A percentile compares a stretch with the other conserved stretches of the same genome.
Conservation (phyloP, 2,329 filamentous ascomycete genomes). For the Monosporascus sp. region DNA sequence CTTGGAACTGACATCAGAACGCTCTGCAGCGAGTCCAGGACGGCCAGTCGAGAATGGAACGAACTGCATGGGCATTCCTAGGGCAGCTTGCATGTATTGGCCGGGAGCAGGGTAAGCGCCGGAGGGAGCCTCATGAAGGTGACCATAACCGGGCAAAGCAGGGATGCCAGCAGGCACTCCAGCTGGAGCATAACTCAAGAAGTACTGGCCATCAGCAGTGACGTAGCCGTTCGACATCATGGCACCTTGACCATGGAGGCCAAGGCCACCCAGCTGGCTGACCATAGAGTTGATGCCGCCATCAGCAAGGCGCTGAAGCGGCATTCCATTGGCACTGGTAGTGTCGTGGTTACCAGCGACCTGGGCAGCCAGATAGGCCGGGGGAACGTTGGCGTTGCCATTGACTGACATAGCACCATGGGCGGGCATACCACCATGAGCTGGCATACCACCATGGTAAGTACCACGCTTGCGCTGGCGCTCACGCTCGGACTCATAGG, state of each 20-base stretch:
- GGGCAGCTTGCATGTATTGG: constrained; percentile 32
- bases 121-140: constrained; percentile 15
- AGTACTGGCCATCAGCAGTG: constrained; percentile 27
- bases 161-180: constrained; percentile 16
- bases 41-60: constrained; percentile 51
- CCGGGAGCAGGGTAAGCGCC: constrained; percentile 26
- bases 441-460: constrained; percentile 8
- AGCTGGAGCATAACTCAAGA: constrained; percentile 16
- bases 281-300: constrained; percentile 21
- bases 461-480: constrained; percentile 16
- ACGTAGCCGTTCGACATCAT: constrained; percentile 25
- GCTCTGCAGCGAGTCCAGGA: constrained; percentile 36
- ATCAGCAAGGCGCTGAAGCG: constrained; percentile 15
- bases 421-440: constrained; percentile 7
- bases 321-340: constrained; percentile 12
- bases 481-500: constrained; percentile 17
- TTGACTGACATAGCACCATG: constrained; percentile 16
- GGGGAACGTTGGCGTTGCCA: constrained; percentile 10
- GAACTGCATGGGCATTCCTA: constrained; percentile 30
- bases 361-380: constrained; percentile 18
- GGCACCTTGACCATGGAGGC: constrained; percentile 24
- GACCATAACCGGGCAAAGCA: constrained; percentile 17
- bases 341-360: constrained; percentile 15
- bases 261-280: constrained; percentile 27
- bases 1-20: constrained; percentile 40